Base-by-base conservation (phyloP, 306 rosid genomes). In the Pyrus betulifolia region DNA sequence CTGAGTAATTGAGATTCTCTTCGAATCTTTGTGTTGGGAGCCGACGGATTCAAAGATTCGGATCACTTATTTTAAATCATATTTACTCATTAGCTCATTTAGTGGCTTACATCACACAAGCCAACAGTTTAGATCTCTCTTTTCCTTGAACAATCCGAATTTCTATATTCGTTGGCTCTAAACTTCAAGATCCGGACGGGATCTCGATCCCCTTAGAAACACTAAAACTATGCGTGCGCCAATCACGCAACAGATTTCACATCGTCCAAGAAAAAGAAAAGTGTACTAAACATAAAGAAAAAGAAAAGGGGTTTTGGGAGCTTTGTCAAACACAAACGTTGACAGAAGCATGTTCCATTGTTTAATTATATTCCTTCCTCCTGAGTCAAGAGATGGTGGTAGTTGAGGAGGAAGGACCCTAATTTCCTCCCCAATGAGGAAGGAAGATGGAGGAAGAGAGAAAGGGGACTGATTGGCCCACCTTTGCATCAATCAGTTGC, bases 201-300 rank as follows among this genome's bases (percentile, higher is more conserved):
- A 5, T 33, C 38, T 5, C 38, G 40, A 35, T 35, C 40, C 40
- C 8, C 21, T 25, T 65, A 22, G 28, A 55, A 78, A 60, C 76
- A 35, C 73, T 35, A 52, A 74, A 75, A 70, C 76, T 35, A 78
- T 45, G 30, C 77, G 75, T 49, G 84, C 91, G 85, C 79, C 61
- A 83, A 85, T 88, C 81, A 61, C 86, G 89, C 81, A 46, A 52
- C 71, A 74, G 70, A 74, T 65, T 74, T 73, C 82, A 64, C 80
- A 54, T 42, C 62, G 44, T 71, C 33, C 78, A 15, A 83, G 71
- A 74, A 68, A 75, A 44, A 3, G 10, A 19, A 61, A 77, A 27
- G 7, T 40, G 30, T 25, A 18, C 40, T 18, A 8, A 46, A 45
- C 18, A 60, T 21, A 22, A 70, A 51, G 40, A 28, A 59, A 77